Conservation (phyloP, 1,284 basidiomycete genomes). For the Ganoderma sinense region DNA sequence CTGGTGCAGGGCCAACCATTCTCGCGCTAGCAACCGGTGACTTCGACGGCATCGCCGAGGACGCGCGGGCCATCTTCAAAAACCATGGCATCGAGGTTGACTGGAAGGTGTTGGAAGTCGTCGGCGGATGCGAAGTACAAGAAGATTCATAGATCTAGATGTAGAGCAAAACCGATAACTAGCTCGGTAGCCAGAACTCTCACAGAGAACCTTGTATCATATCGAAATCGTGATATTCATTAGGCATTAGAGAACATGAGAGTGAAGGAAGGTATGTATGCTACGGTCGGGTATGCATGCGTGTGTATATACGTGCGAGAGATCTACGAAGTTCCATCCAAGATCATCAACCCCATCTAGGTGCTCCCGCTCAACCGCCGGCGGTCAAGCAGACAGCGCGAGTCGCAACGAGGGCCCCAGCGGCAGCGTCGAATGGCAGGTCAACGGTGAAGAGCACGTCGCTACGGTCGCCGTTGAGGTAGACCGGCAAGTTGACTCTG, state of each 20-base stretch:
- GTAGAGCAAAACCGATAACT: not conserved
- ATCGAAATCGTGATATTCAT: slow-evolving; percentile 28
- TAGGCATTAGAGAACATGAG: slow-evolving; percentile 27
- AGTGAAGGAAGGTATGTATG: slow-evolving; percentile 31
- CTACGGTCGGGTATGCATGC: slow-evolving; percentile 27
- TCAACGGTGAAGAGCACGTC: slow-evolving; percentile 90
- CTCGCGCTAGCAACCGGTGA: slow-evolving; percentile 92
- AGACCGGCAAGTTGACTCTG: slow-evolving; percentile 86
- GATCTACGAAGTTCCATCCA: slow-evolving; percentile 18
- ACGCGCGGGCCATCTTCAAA: slow-evolving; percentile 80
- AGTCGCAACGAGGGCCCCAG: slow-evolving; percentile 75
- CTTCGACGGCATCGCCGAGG: slow-evolving; percentile 85
- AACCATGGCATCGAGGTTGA: slow-evolving; percentile 81
- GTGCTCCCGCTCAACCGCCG: slow-evolving; percentile 33
- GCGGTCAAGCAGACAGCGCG: slow-evolving; percentile 86
- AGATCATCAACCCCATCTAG: slow-evolving; percentile 15
- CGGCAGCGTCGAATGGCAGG: slow-evolving; percentile 75
- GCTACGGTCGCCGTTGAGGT: slow-evolving; percentile 90
- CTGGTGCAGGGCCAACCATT: slow-evolving; percentile 97
- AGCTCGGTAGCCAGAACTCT: not conserved
- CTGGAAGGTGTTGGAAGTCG: slow-evolving; percentile 79
- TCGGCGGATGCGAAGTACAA: slow-evolving; percentile 55
- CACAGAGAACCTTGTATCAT: not conserved
- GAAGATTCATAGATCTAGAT: slow-evolving; percentile 12
- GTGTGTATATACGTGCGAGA: slow-evolving; percentile 19